Base-by-base conservation (phyloP, 495 filamentous ascomycete species). In the Penicillium fimorum region DNA sequence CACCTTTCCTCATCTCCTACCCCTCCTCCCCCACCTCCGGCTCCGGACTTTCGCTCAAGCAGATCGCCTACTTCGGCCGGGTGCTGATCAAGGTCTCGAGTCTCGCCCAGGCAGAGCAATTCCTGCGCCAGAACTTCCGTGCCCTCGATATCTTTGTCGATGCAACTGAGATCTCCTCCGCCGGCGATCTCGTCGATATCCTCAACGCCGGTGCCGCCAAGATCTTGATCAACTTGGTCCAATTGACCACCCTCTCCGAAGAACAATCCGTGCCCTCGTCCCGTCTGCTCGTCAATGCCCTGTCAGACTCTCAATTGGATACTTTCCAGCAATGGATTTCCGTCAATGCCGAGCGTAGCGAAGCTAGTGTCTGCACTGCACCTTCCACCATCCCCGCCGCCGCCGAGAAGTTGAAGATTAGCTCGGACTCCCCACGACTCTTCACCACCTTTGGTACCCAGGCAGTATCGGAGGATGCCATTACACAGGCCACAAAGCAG, bases 121-220 rank as follows among this genome's bases (percentile, higher is more conserved):
- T 94, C 64, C 76, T 97, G 27, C 79, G 79, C 33, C 79, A 82
- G 53, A 82, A 91, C 62, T 81, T 87, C 65, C 78, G 84, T 55
- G 74, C 79, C 38, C 86, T 90, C 58, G 76, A 84, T 47, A 79
- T 86, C 53, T 92, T 84, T 66, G 84, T 95, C 59, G 88, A 97
- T 60, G 91, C 84, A 53, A 87, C 89, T 20, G 72, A 76, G 25
- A 81, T 97, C 50, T 61, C 80, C 55, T 84, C 82, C 25, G 69
- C 75, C 44, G 84, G 88, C 38, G 89, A 96, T 58, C 74, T 96
- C 18, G 73, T 92, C 48, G 80, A 88, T 50, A 79, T 97, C 29
- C 82, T 98, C 50, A 87, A 98, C 66, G 82, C 85, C 59, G 94
- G 95, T 50, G 91, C 91, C n/a, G 81, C 84, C 40, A 94, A 87